Evolutionary conservation across 805 yeast species (phyloP).

Genomic region (Ogataea pini): DNA sequence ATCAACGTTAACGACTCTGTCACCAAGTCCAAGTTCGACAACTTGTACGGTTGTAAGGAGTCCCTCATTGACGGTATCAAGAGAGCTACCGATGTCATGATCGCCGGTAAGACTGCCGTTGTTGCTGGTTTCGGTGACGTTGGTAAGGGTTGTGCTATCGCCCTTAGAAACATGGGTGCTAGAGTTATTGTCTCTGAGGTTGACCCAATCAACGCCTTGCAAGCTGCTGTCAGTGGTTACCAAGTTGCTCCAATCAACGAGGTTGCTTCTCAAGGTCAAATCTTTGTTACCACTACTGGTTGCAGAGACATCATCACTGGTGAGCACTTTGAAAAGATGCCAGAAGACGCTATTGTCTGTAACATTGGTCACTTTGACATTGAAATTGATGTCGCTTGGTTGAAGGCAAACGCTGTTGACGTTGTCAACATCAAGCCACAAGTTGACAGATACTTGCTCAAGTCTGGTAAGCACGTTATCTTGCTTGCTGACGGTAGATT

Average conservation of each 20-base stretch:
- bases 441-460: constrained; percentile 94
- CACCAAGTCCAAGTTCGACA: constrained; percentile 98
- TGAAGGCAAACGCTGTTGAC: constrained; percentile 89
- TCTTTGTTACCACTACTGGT: constrained; percentile 98
- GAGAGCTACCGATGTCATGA: constrained; percentile 99
- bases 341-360: constrained; percentile 99
- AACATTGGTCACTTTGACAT: constrained; percentile 99
- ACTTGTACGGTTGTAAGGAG: constrained; percentile 99
- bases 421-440: constrained; percentile 98
- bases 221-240: constrained; percentile 99
- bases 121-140: constrained; percentile 99
- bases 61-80: constrained; percentile 97
- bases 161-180: constrained; percentile 98
- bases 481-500: constrained; percentile 98
- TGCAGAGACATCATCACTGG: constrained; percentile 97
- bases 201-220: constrained; percentile 98
- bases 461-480: constrained; percentile 89
- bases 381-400: constrained; percentile 99
- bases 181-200: constrained; percentile 96
- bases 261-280: constrained; percentile 90
- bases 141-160: constrained; percentile 99
- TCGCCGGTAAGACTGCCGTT: constrained; percentile 98
- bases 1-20: constrained; percentile 98
- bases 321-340: constrained; percentile 86
- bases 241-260: constrained; percentile 95